Conservation (phyloP, 179 eudicot species). For the Pouteria campechiana region DNA sequence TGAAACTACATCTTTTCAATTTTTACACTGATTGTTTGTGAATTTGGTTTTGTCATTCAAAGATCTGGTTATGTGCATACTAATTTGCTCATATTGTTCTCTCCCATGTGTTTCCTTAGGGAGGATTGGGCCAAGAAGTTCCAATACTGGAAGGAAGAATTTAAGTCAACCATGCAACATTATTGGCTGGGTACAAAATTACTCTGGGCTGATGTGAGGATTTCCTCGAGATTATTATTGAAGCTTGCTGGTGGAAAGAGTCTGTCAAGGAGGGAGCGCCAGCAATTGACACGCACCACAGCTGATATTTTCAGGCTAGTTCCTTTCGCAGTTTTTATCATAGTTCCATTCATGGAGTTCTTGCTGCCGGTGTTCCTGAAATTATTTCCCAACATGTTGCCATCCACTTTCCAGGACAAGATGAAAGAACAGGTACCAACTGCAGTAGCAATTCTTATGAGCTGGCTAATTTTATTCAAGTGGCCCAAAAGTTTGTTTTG, state of each 20-base stretch:
- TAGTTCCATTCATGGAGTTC: slow-evolving; percentile 88
- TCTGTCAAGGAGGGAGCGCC: slow-evolving; percentile 83
- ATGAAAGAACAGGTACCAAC: slow-evolving; percentile 73
- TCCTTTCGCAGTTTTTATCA: slow-evolving; percentile 72
- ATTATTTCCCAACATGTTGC: slow-evolving; percentile 81
- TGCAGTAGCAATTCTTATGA: slow-evolving; percentile 1
- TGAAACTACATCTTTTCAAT: too few relatives aligned
- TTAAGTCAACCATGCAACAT: slow-evolving; percentile 56
- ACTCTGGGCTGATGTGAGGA: slow-evolving; percentile 85
- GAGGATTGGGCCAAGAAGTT: slow-evolving; percentile 82
- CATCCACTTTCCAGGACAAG: slow-evolving; percentile 88
- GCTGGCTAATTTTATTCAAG: background rate
- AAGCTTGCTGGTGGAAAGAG: slow-evolving; percentile 68
- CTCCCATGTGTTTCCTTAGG: slow-evolving; percentile 29
- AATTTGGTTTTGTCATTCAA: background rate
- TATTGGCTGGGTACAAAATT: slow-evolving; percentile 84
- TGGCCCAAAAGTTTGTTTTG: too few relatives aligned
- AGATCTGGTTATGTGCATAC: background rate
- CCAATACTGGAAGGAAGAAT: slow-evolving; percentile 60
- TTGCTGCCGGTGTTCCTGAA: slow-evolving; percentile 67
- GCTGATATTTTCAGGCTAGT: slow-evolving; percentile 96
- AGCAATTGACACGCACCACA: slow-evolving; percentile 80
- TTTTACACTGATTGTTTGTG: background rate
- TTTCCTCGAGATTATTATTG: slow-evolving; percentile 51
- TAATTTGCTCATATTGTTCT: background rate